These are phyloP conservation scores for Teunomyces tritomae DNA, from an alignment of 805 yeast species.

Conservation along the genomic window DNA sequence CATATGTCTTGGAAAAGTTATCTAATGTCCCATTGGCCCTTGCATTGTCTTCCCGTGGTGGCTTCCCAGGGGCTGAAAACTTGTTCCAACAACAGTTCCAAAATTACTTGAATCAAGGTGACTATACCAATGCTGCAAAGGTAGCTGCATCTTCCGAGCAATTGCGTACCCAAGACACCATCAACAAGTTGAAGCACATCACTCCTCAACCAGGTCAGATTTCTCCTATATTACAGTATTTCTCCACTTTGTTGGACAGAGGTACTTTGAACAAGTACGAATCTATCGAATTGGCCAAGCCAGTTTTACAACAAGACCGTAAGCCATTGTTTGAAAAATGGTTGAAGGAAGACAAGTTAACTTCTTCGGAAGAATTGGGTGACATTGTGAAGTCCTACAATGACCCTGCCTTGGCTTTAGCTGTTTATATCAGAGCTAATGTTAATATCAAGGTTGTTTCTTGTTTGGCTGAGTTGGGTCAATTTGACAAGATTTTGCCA, in stretches of 20 bases:
- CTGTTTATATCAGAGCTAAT: conserved; percentile 82
- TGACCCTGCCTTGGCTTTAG: conserved; percentile 82
- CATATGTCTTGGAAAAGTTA: conserved; percentile 82
- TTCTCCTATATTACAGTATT: conserved; percentile 90
- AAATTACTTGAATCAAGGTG: conserved; percentile 76
- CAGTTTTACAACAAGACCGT: conserved; percentile 93
- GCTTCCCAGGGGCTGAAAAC: conserved; percentile 95
- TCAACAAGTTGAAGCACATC: conserved; percentile 83
- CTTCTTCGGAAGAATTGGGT: conserved; percentile 95
- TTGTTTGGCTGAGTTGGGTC: conserved; percentile 90
- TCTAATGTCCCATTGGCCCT: conserved; percentile 86
- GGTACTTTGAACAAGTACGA: conserved; percentile 93
- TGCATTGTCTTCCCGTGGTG: conserved; percentile 89
- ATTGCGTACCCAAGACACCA: conserved; percentile 91
- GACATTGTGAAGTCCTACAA: conserved; percentile 84
- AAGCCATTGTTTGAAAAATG: conserved; percentile 93
- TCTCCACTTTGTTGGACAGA: conserved; percentile 85
- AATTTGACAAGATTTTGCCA: conserved; percentile 92
- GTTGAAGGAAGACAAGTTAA: conserved; percentile 91
- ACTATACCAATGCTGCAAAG: conserved; percentile 89
- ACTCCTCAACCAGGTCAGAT: conserved; percentile 93
- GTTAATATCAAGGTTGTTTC: conserved; percentile 87
- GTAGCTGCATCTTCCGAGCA: conserved; percentile 94
- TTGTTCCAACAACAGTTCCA: conserved; percentile 91
- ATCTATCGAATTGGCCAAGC: conserved; percentile 91